Base-by-base conservation (phyloP, 2,329 filamentous ascomycete genomes). In the Trichoderma oligosporum region DNA sequence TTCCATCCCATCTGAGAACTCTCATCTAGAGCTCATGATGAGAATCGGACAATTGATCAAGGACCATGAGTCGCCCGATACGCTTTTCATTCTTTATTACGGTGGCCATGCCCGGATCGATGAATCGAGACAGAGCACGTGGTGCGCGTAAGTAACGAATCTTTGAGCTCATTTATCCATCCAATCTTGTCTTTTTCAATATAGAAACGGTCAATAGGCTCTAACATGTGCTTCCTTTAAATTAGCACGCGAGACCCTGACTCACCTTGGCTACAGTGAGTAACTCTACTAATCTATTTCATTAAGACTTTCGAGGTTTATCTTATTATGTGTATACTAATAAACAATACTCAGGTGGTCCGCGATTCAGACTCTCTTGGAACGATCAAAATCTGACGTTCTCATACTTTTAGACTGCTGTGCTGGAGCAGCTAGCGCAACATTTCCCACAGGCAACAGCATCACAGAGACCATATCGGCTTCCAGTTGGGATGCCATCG, bases 401-500 rank as follows among this genome's bases (percentile, higher is more conserved):
- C 69, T 84, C 48, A 83, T 84, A 54, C 72, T 84, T 0, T 68
- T 84, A 12, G 82, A 84, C 64, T 84, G 82, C 62, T 84, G 82
- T 63, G 81, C 82, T 6, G 81, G 81, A 11, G 82, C 82, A 38
- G 82, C 82, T 42, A 83, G 81, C 60, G 81, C 81, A 12, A 82
- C 81, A 0, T 83, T 83, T 51, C 78, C 80, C 4, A 82, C 75
- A 16, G 81, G 82, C 16, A 77, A 76, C 61, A 83, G 80, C 65
- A 82, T 82, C 62, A 84, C 81, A 3, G 82, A 84, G 68, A 83
- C 81, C 7, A 84, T 84, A 61, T 84, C 81, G 4, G 82, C 82
- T 4, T 84, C 81, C 2, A 83, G 81, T 52, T 84, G 81, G 81
- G 81, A 84, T 58, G 80, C 81, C 41, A 83, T 82, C 51, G 81